Conservation (phyloP, 2,329 filamentous ascomycete species). For the Trichoderma koningiopsis region DNA sequence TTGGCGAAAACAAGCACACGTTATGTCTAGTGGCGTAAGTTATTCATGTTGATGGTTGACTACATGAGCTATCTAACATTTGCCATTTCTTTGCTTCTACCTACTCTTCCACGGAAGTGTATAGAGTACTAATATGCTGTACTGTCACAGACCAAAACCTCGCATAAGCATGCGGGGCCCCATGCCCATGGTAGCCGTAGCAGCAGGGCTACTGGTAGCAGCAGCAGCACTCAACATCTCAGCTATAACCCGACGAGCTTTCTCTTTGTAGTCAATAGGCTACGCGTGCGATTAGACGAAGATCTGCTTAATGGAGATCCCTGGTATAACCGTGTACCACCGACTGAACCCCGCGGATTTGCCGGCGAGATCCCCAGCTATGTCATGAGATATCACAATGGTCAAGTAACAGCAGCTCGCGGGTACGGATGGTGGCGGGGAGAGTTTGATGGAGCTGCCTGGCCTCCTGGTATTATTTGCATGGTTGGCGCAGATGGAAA, state of each 20-base stretch:
- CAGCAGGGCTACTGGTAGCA: not conserved
- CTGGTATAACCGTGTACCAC: conserved; percentile 40
- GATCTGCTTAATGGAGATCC: conserved; percentile 28
- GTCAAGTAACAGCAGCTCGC: conserved; percentile 33
- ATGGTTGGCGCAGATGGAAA: not conserved
- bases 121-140: not conserved
- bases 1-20: not conserved
- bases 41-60: not conserved
- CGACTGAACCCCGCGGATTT: conserved; percentile 32
- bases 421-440: conserved; percentile 32
- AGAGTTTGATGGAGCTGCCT: not conserved
- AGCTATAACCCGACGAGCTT: conserved; percentile 35
- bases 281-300: conserved; percentile 23
- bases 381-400: conserved; percentile 43
- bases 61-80: not conserved
- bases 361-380: conserved; percentile 33
- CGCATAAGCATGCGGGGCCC: not conserved
- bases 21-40: not conserved
- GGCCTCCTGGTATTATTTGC: not conserved
- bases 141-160: not conserved
- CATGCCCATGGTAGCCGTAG: not conserved
- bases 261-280: conserved; percentile 45
- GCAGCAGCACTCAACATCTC: not conserved
- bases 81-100: not conserved
- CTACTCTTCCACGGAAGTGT: not conserved